Evolutionary conservation across 805 yeast species (phyloP).

Genomic region (Myxozyma kluyveri): DNA sequence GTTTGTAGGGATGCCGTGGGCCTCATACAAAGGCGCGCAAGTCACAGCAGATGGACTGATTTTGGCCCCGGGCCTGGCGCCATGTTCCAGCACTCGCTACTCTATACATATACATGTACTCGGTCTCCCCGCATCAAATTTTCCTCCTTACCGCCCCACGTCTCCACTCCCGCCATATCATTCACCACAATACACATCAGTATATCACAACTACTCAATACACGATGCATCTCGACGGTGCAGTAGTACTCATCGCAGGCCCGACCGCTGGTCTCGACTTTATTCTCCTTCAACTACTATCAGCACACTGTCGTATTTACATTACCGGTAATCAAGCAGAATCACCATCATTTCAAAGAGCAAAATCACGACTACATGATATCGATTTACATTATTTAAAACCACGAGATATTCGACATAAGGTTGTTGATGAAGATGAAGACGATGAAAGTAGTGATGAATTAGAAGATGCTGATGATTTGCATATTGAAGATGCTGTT

Average conservation of each 20-base stretch:
- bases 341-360: slow-evolving; percentile 18
- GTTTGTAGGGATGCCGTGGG: too few relatives aligned
- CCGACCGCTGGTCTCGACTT: slow-evolving; percentile 23
- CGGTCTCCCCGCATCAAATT: not conserved
- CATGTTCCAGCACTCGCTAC: too few relatives aligned
- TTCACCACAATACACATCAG: not conserved
- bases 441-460: slow-evolving; percentile 1
- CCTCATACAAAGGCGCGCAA: too few relatives aligned
- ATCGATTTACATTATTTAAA: slow-evolving; percentile 7
- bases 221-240: slow-evolving; percentile 14
- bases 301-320: slow-evolving; percentile 21
- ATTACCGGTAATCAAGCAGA: slow-evolving; percentile 13
- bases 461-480: not conserved
- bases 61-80: too few relatives aligned
- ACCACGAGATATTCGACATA: not conserved
- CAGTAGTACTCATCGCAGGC: slow-evolving; percentile 22
- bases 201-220: not conserved
- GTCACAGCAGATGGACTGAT: too few relatives aligned
- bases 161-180: not conserved
- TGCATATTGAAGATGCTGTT: not conserved
- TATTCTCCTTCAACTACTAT: slow-evolving; percentile 22
- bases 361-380: slow-evolving; percentile 10
- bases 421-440: not conserved
- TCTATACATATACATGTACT: not conserved
- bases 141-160: not conserved